These are phyloP conservation scores for Candida saitoana DNA, from an alignment of 805 yeast species.

Conservation along the genomic window DNA sequence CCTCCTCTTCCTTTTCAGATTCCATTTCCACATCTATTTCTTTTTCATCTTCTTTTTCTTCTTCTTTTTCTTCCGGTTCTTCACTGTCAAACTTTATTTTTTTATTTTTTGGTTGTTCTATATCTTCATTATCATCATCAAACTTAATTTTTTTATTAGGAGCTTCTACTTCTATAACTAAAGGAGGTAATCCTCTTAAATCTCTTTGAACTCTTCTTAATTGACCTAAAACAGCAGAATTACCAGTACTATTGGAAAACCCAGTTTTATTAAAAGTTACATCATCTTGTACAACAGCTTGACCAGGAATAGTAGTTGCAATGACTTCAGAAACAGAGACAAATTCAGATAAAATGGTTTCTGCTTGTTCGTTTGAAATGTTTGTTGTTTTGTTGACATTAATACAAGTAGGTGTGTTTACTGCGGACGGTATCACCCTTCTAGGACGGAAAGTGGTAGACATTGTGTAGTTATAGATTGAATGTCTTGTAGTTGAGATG, in stretches of 20 bases:
- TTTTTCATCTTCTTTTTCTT: conserved; percentile 15
- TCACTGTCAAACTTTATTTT: conserved; percentile 27
- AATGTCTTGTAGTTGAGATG: too few species aligned
- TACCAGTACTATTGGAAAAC: conserved; percentile 27
- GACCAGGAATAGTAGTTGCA: conserved; percentile 23
- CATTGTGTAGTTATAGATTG: conserved; percentile 11
- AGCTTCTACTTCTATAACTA: conserved; percentile 10
- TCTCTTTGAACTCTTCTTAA: conserved; percentile 72
- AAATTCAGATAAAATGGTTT: conserved; percentile 40
- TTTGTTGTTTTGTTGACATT: conserved; percentile 25
- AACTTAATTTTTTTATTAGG: conserved; percentile 25
- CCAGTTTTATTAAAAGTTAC: conserved; percentile 28
- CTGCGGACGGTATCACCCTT: conserved; percentile 40
- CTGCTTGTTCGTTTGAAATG: conserved; percentile 42
- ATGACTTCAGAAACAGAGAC: conserved; percentile 36
- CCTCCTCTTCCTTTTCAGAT: conserved; percentile 14
- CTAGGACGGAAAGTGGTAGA: conserved; percentile 34
- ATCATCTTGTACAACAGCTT: conserved; percentile 15
- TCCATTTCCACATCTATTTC: conserved; percentile 13
- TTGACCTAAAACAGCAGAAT: conserved; percentile 50
- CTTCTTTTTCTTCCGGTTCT: conserved; percentile 12
- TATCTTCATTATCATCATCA: conserved; percentile 22
- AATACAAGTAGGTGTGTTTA: conserved; percentile 46
- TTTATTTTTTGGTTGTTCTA: conserved; percentile 15
- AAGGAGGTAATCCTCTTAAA: conserved; percentile 75